Conservation (phyloP, 2,329 filamentous ascomycete genomes). For the Neurospora crassa region DNA sequence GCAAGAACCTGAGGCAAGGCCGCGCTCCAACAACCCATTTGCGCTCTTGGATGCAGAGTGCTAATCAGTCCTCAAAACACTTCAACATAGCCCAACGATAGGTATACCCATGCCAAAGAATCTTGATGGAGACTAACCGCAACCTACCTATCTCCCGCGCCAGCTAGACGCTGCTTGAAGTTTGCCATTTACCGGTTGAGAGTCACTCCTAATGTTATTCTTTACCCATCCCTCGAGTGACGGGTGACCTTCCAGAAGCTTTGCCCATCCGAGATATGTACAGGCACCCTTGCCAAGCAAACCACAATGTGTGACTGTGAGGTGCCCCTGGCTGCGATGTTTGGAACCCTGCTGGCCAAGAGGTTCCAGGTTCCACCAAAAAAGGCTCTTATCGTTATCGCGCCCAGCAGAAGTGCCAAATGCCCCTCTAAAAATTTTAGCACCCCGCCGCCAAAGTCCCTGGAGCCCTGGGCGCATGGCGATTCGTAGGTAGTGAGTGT, state of each 20-base stretch:
- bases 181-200: not conserved
- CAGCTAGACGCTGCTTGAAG: no score
- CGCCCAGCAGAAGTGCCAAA: not conserved
- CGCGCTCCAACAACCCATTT: constrained; percentile 11
- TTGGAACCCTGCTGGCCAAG: not conserved
- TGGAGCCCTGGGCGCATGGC: not conserved
- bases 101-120: not conserved
- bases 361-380: not conserved
- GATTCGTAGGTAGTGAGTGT: no score
- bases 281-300: not conserved
- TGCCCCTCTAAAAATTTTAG: constrained; percentile 18
- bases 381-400: constrained; percentile 15
- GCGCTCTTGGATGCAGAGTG: constrained; percentile 7
- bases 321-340: not conserved
- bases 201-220: not conserved
- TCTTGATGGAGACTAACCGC: not conserved
- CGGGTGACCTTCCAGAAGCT: not conserved
- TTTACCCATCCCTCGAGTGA: not conserved
- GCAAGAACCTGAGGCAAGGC: constrained; percentile 1
- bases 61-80: not conserved
- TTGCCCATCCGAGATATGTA: not conserved
- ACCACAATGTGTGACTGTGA: not conserved
- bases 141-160: no score
- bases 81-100: not conserved
- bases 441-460: constrained; percentile 7